These are phyloP conservation scores for Nicotiana otophora DNA, from an alignment of 257 asterid genomes.

Conservation along the genomic window DNA sequence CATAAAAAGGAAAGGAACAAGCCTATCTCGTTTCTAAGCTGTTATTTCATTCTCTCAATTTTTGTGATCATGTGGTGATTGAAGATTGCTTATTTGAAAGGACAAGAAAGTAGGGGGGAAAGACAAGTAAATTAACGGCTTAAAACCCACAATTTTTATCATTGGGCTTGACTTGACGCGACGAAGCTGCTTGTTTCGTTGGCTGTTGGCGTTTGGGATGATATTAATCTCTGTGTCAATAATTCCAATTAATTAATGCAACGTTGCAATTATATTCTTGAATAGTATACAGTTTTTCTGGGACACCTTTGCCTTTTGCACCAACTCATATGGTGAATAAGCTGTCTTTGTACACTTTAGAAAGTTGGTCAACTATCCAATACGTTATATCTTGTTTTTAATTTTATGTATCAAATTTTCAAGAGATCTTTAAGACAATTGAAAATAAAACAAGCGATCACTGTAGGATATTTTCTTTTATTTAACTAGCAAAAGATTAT, in stretches of 20 bases:
- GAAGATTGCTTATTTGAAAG: neutral
- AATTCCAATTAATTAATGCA: neutral
- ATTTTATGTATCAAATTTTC: too few relatives aligned
- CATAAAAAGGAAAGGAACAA: too few relatives aligned
- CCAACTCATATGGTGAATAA: neutral
- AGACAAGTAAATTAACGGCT: neutral
- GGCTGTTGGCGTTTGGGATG: neutral
- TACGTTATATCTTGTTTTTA: too few relatives aligned
- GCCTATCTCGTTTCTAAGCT: too few relatives aligned
- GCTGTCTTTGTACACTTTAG: neutral
- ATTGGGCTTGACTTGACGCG: neutral
- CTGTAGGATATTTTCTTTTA: too few relatives aligned
- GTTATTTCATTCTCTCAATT: neutral
- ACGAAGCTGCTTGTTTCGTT: neutral
- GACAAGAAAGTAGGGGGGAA: neutral
- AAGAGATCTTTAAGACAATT: too few relatives aligned
- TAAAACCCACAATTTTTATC: too few relatives aligned
- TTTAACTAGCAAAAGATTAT: too few relatives aligned
- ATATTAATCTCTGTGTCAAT: neutral
- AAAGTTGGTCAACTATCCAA: neutral
- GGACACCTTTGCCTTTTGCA: neutral
- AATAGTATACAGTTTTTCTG: neutral
- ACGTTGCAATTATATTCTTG: neutral
- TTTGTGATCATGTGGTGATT: neutral
- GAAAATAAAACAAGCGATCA: too few relatives aligned